phyloP scores from a whole-genome alignment of 2,329 filamentous ascomycete genomes.

The Tolypocladium endophyticum region DNA sequence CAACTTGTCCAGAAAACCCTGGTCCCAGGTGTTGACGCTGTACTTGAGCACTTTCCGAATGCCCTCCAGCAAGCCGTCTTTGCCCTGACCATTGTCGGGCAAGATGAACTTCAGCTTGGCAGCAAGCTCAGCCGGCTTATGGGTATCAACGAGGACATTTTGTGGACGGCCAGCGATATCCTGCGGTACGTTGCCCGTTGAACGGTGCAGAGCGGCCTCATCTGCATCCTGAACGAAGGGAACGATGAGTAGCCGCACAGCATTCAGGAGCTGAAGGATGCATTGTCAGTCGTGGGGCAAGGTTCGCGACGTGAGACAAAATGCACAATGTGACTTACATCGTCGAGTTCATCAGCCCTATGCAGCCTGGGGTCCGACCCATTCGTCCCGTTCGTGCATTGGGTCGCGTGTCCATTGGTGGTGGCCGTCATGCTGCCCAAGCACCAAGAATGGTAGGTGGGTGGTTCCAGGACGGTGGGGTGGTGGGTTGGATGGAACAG shows the following conservation, averaged over 20 bases:
- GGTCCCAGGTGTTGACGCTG: slow-evolving; percentile 97
- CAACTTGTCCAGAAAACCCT: slow-evolving; percentile 91
- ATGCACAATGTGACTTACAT: slow-evolving; percentile 11
- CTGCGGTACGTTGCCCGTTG: slow-evolving; percentile 36
- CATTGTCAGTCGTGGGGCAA: slow-evolving; percentile 9
- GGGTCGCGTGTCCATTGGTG: slow-evolving; percentile 6
- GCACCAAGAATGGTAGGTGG: not conserved
- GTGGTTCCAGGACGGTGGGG: not conserved
- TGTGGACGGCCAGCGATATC: slow-evolving; percentile 26
- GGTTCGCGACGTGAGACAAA: not conserved
- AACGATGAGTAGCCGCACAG: slow-evolving; percentile 57
- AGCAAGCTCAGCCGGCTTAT: slow-evolving; percentile 46
- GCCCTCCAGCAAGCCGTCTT: slow-evolving; percentile 62
- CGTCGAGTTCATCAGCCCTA: slow-evolving; percentile 21
- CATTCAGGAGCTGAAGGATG: slow-evolving; percentile 48
- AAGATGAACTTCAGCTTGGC: slow-evolving; percentile 48
- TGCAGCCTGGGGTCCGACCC: slow-evolving; percentile 12
- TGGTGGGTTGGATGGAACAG: not conserved
- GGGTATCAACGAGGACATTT: slow-evolving; percentile 54
- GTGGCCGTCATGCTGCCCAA: slow-evolving; percentile 12
- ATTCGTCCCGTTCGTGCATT: slow-evolving; percentile 8
- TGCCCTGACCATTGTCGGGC: slow-evolving; percentile 48
- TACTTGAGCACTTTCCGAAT: slow-evolving; percentile 66
- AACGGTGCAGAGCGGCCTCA: slow-evolving; percentile 41
- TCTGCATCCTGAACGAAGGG: slow-evolving; percentile 65